Conservation (phyloP, 345 rosid genomes). For the Pistacia integerrima region DNA sequence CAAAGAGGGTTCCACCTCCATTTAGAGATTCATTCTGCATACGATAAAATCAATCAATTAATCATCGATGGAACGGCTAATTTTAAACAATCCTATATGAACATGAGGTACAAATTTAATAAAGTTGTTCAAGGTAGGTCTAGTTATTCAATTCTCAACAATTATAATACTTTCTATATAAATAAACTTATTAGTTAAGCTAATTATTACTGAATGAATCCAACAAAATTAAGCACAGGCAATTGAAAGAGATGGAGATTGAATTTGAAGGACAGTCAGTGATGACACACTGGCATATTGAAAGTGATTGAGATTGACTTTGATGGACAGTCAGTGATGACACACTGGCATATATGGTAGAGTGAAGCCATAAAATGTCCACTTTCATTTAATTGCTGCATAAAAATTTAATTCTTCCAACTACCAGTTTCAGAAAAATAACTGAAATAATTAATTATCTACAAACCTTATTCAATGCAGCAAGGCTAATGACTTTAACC, state of each 20-base stretch:
- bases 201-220: too few species aligned
- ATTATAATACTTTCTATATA: background rate
- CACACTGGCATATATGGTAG: background rate
- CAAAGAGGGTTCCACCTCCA: conserved; percentile 95
- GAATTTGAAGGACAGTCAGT: background rate
- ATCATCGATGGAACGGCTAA: background rate
- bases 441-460: background rate
- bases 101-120: background rate
- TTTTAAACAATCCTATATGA: background rate
- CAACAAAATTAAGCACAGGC: too few species aligned
- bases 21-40: conserved; percentile 87
- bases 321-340: too few species aligned
- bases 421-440: conserved; percentile 3
- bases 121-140: background rate
- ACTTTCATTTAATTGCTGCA: background rate
- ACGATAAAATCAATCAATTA: background rate
- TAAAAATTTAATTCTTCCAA: conserved; percentile 28
- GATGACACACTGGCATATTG: too few species aligned
- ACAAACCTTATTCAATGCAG: conserved; percentile 85
- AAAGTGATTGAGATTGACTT: too few species aligned
- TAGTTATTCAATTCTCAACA: background rate
- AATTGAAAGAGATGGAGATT: background rate
- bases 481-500: conserved; percentile 93
- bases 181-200: too few species aligned
- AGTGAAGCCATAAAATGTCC: background rate